Evolutionary conservation across 805 yeast species (phyloP), one percentile per base, ranked within the genome.

Genomic region (Kazachstania africana): DNA sequence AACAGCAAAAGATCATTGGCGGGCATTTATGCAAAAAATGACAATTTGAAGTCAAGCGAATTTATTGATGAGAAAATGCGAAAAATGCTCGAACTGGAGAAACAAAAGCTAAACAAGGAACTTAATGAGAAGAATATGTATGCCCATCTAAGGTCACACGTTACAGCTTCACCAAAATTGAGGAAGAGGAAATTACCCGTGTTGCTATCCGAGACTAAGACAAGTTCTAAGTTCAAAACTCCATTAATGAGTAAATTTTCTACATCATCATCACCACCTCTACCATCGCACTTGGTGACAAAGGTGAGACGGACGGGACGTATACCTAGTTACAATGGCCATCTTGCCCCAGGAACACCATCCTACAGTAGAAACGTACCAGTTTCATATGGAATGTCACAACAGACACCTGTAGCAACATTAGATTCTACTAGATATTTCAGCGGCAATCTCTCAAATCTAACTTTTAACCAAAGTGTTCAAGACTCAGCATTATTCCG

Each of bases 161-260:
- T 51, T 16, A 39, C 41, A 3, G 55, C 55, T 4, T 53, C 58
- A 3, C 53, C 58, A 8, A 48, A 39, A 23, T 14, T 37, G 26
- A 40, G 39, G 26, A 50, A 43, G 26, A 37, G 48, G 13, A 55
- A 55, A 33, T 31, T 55, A 16, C 55, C 59, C 12, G 53, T 55
- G 4, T 36, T 54, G 6, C 33, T 47, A 4, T 53, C 59, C 6
- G 54, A 45, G 20, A 37, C 46, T 3, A 44, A 44, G 24, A 20
- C 29, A 2, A 13, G 18, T 4, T 39, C 34, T 26, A 40, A 38
- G n/a, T 50, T 47, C 32, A 48, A 47, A 36, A 55, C 57, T 8
- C 55, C 57, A 4, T 31, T 41, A 5, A 40, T 37, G 1, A 36
- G 25, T 12, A 37, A 42, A 8, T 39, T 14, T 9, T 24, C 36